Conservation (phyloP, 768 basidiomycete species). For the Gelatoporia subvermispora region DNA sequence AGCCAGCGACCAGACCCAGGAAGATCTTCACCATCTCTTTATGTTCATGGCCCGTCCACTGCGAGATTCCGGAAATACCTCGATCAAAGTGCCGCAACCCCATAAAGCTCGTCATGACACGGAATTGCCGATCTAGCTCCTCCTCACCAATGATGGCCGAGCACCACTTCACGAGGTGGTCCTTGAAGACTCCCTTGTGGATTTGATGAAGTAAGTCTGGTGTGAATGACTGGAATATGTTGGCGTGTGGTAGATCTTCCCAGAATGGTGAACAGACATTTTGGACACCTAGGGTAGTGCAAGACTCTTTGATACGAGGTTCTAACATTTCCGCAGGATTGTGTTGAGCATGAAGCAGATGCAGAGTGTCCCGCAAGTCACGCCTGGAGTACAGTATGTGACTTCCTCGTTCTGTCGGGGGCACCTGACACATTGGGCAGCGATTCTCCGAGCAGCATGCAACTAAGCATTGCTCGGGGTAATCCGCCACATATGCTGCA, state of each 20-base stretch:
- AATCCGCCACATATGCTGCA: constrained; percentile 34
- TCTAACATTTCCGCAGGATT: too few species aligned
- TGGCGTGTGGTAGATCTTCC: constrained; percentile 26
- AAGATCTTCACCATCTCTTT: neutral
- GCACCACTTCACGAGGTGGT: constrained; percentile 35
- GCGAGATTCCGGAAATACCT: neutral
- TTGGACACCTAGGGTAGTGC: constrained; percentile 4
- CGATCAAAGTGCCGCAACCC: neutral
- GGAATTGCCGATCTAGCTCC: constrained; percentile 13
- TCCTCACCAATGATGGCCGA: constrained; percentile 1
- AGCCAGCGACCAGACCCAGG: neutral
- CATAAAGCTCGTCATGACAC: neutral
- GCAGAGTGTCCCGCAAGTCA: neutral
- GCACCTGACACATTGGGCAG: constrained; percentile 24
- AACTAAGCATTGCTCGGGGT: constrained; percentile 41
- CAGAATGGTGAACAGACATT: constrained; percentile 27
- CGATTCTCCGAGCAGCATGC: constrained; percentile 17
- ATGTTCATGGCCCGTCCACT: too few species aligned
- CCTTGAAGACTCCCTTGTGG: constrained; percentile 39
- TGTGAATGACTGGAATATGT: constrained; percentile 35
- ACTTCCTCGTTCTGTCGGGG: neutral
- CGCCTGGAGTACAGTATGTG: neutral
- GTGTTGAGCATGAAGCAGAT: neutral
- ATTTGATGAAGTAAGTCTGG: constrained; percentile 42
- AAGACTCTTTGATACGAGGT: neutral